Conservation (phyloP, 495 filamentous ascomycete genomes). For the Bryoglossum gracile region DNA sequence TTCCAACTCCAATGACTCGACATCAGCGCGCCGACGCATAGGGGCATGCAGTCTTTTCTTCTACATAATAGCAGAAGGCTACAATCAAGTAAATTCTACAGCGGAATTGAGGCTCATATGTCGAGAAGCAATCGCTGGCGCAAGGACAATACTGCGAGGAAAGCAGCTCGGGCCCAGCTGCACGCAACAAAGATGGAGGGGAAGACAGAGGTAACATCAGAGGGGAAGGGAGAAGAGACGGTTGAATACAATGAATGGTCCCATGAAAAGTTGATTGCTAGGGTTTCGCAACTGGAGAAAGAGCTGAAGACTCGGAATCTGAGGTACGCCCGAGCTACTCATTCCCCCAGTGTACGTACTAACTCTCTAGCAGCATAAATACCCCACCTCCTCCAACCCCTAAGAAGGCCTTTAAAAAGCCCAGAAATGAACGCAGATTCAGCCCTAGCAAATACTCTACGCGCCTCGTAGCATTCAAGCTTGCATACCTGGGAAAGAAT, state of each 20-base stretch:
- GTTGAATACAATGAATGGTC: constrained; percentile 48
- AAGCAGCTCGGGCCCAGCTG: constrained; percentile 6
- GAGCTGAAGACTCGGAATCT: constrained; percentile 43
- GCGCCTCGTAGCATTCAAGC: constrained; percentile 80
- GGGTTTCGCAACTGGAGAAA: constrained; percentile 58
- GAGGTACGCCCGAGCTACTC: constrained; percentile 23
- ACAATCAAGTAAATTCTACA: not conserved
- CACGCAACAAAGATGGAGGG: not conserved
- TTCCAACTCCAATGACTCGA: not conserved
- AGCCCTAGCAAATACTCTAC: constrained; percentile 77
- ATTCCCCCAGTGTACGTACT: not conserved
- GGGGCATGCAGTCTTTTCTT: constrained; percentile 10
- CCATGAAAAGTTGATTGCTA: constrained; percentile 54
- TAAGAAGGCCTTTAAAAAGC: constrained; percentile 24
- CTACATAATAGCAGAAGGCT: not conserved
- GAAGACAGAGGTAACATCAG: constrained; percentile 6
- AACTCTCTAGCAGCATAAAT: not conserved
- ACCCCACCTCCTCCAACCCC: constrained; percentile 8
- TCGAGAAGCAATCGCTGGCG: constrained; percentile 10
- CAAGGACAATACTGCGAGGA: constrained; percentile 5
- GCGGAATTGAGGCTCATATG: constrained; percentile 2
- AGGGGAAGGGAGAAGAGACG: constrained; percentile 10
- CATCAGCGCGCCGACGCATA: too few species aligned
- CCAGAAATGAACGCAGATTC: constrained; percentile 46
- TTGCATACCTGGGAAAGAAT: constrained; percentile 83